Conservation (phyloP, 192 early-diverging fungal species). For the Chytriomyces hyalinus region DNA sequence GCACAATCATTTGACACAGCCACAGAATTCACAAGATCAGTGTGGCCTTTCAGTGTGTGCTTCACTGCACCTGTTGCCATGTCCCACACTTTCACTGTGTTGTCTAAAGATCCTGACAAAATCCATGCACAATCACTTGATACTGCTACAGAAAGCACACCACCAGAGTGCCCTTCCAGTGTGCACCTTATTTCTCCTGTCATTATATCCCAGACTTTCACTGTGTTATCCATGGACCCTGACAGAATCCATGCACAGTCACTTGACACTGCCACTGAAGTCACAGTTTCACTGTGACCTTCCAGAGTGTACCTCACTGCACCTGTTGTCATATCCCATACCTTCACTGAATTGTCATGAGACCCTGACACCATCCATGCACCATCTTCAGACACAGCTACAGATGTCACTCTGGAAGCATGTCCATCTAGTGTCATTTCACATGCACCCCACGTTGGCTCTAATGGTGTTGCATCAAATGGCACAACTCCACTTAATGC, state of each 20-base stretch:
- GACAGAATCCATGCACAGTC: constrained; percentile 28
- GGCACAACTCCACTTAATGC: not conserved
- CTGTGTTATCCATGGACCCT: constrained; percentile 26
- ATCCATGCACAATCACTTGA: not conserved
- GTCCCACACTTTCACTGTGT: constrained; percentile 10
- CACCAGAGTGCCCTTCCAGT: constrained; percentile 6
- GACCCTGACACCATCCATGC: constrained; percentile 8
- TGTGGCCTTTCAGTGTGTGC: constrained; percentile 9
- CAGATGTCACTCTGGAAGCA: constrained; percentile 19
- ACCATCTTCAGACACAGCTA: constrained; percentile 24
- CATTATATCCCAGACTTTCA: constrained; percentile 56
- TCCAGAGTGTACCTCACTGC: constrained; percentile 8
- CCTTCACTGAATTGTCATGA: constrained; percentile 21
- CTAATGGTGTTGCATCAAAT: not conserved
- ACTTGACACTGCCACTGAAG: constrained; percentile 8
- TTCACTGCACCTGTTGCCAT: not conserved
- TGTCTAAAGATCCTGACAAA: constrained; percentile 11
- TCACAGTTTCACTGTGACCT: constrained; percentile 28
- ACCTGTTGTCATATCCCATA: constrained; percentile 32
- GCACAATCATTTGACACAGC: not conserved
- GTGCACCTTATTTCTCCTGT: not conserved
- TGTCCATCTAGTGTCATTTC: constrained; percentile 17
- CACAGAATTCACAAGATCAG: constrained; percentile 11
- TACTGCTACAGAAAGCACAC: not conserved
- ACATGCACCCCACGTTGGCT: not conserved